Conservation (phyloP, 805 yeast species). For the Candida yuanshanica region DNA sequence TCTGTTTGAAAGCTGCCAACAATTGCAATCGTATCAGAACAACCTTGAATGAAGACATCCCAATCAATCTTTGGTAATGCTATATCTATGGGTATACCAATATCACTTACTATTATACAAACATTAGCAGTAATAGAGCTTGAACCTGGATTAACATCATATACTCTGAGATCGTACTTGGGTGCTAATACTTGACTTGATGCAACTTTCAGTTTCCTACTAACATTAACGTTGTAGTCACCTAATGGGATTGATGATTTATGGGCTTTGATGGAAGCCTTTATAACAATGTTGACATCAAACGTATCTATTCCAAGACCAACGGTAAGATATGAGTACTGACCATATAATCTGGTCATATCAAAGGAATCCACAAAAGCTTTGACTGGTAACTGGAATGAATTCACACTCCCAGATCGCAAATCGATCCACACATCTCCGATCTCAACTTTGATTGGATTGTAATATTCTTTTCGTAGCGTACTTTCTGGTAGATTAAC, state of each 20-base stretch:
- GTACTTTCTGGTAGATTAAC: conserved; percentile 7
- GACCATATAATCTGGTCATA: conserved; percentile 2
- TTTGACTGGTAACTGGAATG: conserved; percentile 2
- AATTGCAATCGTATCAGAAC: conserved; percentile 9
- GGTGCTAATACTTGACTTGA: not conserved
- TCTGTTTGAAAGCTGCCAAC: conserved; percentile 6
- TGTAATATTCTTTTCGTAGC: conserved; percentile 3
- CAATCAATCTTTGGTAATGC: conserved; percentile 12
- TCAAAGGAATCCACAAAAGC: conserved; percentile 11
- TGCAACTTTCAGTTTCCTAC: conserved; percentile 1
- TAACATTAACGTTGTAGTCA: conserved; percentile 1
- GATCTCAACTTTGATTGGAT: conserved; percentile 5
- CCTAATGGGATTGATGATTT: conserved; percentile 6
- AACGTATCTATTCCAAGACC: not conserved
- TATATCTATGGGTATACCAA: not conserved
- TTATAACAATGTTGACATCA: conserved; percentile 2
- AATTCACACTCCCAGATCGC: conserved; percentile 7
- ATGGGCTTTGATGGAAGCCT: conserved; percentile 5
- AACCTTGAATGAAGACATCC: conserved; percentile 16
- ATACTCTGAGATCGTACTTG: not conserved
- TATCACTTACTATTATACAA: not conserved
- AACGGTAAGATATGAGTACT: conserved; percentile 6
- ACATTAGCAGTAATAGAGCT: not conserved
- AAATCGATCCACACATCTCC: conserved; percentile 10
- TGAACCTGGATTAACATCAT: not conserved